Evolutionary conservation across 2,329 filamentous ascomycete genomes (phyloP), one percentile per base, ranked within the genome.

Genomic region (Chaetomiaceae sp.): DNA sequence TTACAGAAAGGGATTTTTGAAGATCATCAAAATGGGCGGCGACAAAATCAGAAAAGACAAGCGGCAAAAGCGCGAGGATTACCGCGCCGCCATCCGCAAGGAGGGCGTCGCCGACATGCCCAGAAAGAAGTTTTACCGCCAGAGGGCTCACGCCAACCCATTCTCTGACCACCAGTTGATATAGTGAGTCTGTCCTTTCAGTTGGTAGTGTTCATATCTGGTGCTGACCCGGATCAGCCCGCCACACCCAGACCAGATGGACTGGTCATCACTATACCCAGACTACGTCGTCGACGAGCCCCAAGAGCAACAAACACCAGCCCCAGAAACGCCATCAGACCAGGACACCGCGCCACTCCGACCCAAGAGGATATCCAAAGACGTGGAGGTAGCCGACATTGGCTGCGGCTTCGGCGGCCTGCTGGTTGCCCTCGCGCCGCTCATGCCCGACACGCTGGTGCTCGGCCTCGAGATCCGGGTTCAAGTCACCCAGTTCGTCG

Each of bases 331-430:
- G 7, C 34, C 20, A 6, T 17, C 46, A 42, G 45, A 45, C 8
- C 47, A 64, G 57, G 60, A 60, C 20, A 45, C 40, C 27, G 44
- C 44, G 34, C 58, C 63, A 42, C 47, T 51, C 15, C 52, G 58
- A 20, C 58, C 66, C 56, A 68, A 69, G 63, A 67, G 63, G 33
- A 71, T 88, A 57, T 75, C 73, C 31, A 86, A 88, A 68, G 78
- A 89, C 56, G 86, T 99, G 43, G 91, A 96, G 68, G 84, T 99
- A 42, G 91, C 92, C 60, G 94, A 99, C 72, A 96, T 99, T 67
- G 94, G 94, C 23, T 99, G 94, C 69, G 94, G 94, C 5, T 99
- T 96, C 69, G 94, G 94, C 43, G 94, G 94, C 6, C 76, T 99
- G 53, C 78, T 95, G 3, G 87, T 97, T 59, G 91, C 90, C 6